Conservation (phyloP, 1,284 basidiomycete species). For the Puccinia novopanici region DNA sequence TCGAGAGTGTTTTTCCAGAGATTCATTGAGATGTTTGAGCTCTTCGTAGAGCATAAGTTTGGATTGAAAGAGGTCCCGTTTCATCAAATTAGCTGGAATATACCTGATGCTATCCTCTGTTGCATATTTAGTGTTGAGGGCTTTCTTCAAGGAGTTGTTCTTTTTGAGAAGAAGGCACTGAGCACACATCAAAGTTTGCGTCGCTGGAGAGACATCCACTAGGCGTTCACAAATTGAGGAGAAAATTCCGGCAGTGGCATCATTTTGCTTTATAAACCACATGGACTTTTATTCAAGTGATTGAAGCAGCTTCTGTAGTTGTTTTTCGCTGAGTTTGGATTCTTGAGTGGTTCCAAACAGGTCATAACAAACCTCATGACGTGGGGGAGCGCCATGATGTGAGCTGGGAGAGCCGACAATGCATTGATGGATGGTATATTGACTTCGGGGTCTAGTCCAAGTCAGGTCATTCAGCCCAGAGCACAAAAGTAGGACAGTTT, state of each 20-base stretch:
- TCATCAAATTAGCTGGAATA: neutral
- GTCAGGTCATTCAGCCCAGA: constrained; percentile 12
- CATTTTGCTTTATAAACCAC: constrained; percentile 26
- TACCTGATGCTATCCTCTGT: neutral
- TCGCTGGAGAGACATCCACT: neutral
- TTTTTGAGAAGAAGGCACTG: constrained; percentile 7
- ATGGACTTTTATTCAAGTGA: neutral
- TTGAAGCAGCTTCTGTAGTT: neutral
- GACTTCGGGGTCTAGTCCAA: neutral
- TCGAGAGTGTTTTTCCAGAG: constrained; percentile 5
- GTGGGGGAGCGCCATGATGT: neutral
- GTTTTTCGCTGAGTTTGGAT: neutral
- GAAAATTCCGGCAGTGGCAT: neutral
- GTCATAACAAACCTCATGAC: constrained; percentile 7
- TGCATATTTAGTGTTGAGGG: constrained; percentile 7
- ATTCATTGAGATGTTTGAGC: neutral
- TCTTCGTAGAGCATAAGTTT: neutral
- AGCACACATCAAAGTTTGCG: neutral
- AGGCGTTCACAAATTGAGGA: neutral
- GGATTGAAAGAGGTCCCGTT: neutral
- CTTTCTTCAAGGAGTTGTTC: neutral
- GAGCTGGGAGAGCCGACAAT: neutral
- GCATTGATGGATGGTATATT: neutral
- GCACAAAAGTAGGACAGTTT: neutral
- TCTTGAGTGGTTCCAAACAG: constrained; percentile 14